These are phyloP conservation scores for Camptophora hylomeconis DNA, from an alignment of 2,329 filamentous ascomycete species.

Conservation along the genomic window DNA sequence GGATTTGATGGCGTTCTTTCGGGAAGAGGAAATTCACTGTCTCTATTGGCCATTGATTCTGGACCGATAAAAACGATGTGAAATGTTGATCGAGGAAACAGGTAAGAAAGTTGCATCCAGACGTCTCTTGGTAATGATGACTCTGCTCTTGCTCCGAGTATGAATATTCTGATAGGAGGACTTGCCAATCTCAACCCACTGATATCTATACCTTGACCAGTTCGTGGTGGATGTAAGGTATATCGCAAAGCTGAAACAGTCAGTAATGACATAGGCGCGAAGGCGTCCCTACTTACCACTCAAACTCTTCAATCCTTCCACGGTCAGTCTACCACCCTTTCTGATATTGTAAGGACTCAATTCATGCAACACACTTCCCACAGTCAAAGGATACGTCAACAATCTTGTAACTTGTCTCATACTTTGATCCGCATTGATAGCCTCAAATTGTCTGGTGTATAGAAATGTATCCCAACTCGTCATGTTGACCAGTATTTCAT, in stretches of 20 bases:
- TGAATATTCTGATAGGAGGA: conserved; percentile 81
- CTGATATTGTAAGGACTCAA: conserved; percentile 82
- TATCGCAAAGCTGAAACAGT: conserved; percentile 63
- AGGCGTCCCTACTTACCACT: conserved; percentile 51
- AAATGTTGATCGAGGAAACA: conserved; percentile 85
- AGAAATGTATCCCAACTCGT: conserved; percentile 97
- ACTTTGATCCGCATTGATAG: conserved; percentile 77
- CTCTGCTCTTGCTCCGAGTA: conserved; percentile 91
- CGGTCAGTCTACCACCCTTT: conserved; percentile 60
- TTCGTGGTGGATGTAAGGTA: conserved; percentile 74
- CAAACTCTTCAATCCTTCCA: conserved; percentile 85
- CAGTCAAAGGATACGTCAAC: conserved; percentile 83
- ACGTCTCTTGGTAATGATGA: conserved; percentile 87
- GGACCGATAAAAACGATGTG: conserved; percentile 92
- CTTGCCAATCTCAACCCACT: conserved; percentile 72
- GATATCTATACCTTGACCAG: conserved; percentile 60
- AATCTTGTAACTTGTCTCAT: conserved; percentile 89
- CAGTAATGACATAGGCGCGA: conserved; percentile 12
- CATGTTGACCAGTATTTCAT: conserved; percentile 90
- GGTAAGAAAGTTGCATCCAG: conserved; percentile 85
- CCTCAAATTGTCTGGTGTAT: conserved; percentile 71
- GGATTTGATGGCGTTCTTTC: conserved; percentile 74
- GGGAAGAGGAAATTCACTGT: conserved; percentile 83
- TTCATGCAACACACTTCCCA: conserved; percentile 86
- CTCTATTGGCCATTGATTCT: conserved; percentile 88